These are phyloP conservation scores for Phytophthora agathidicida DNA, from an alignment of 352 stramenopile genomes.

Conservation along the genomic window DNA sequence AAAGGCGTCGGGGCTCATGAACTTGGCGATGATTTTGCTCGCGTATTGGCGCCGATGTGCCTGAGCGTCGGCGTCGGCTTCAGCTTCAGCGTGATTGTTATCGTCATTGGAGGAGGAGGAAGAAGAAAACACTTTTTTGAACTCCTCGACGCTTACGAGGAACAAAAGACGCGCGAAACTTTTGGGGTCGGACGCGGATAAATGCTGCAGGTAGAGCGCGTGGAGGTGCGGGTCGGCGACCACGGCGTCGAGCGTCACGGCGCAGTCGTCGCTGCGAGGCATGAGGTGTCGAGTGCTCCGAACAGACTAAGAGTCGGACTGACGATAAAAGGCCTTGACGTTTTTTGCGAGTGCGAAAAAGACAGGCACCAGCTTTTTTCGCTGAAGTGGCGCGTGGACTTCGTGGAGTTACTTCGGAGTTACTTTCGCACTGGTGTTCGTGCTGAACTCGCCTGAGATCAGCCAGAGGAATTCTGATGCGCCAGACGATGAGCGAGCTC, in stretches of 20 bases:
- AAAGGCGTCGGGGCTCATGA: slow-evolving; percentile 85
- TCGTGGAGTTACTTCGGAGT: no score
- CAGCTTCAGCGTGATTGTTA: slow-evolving; percentile 7
- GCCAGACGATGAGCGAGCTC: background rate
- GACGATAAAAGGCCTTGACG: slow-evolving; percentile 23
- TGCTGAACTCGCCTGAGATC: background rate
- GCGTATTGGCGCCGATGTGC: slow-evolving; percentile 68
- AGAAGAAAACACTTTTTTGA: slow-evolving; percentile 74
- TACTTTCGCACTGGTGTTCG: no score
- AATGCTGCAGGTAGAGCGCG: slow-evolving; percentile 81
- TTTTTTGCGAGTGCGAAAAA: slow-evolving; percentile 19
- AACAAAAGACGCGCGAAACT: slow-evolving; percentile 82
- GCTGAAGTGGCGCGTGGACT: background rate
- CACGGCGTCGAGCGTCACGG: slow-evolving; percentile 72
- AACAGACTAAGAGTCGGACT: slow-evolving; percentile 25
- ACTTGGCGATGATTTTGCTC: slow-evolving; percentile 89
- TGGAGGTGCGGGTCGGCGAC: slow-evolving; percentile 81
- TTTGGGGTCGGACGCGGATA: slow-evolving; percentile 68
- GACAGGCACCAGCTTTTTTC: slow-evolving; percentile 18
- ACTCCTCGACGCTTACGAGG: slow-evolving; percentile 88
- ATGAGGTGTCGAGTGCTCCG: background rate
- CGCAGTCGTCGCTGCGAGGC: slow-evolving; percentile 11
- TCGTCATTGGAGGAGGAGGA: background rate
- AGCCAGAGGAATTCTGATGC: background rate
- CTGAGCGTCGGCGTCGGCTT: slow-evolving; percentile 29